Base-by-base conservation (phyloP, 345 rosid species). In the Zanthoxylum bungeanum region DNA sequence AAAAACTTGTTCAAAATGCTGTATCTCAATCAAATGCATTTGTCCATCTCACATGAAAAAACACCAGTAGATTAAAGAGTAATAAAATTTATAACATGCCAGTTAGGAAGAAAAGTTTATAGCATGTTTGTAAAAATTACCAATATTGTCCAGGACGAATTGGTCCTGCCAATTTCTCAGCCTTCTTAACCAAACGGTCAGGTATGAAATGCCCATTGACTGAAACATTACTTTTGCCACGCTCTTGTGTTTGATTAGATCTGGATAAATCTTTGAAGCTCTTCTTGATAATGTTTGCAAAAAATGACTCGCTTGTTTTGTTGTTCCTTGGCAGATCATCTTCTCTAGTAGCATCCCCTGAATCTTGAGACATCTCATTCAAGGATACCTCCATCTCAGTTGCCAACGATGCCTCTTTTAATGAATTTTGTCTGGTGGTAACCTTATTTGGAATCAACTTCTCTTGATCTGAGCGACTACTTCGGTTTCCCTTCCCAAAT, bases 61-160 rank as follows among this genome's bases (percentile, higher is more conserved):
- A 6, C 17, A 49, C 17, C 21, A 2, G 3, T 27, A 22, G 33
- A 3, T 27, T 8, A 22, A 52, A 34, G 31, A 67, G 10, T 11
- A 28, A 39, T 53, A 44, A 14, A 52, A 64, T 33, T 50, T 50
- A n/a, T 11, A 60, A 22, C 49, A 46, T 52, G 60, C 59, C 34
- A 56, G 10, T 50, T 40, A 11, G 11, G 24, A 53, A 57, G n/a
- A n/a, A n/a, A 69, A 55, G 37, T 36, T 11, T 46, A 82, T 25
- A 49, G 56, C 47, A 34, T 46, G 22, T 57, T 21, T 6, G 58
- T 24, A n/a, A 24, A 33, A 60, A 64, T 76, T 81, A 95, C 98
- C 97, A 92, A 80, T 91, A 95, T 51, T 87, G 82, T 79, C 99
- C 98, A 14, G 97, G 90, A 1, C 80, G 84, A 65, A 95, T 85